Conservation (phyloP, 2,329 filamentous ascomycete genomes). For the Ciborinia camelliae region DNA sequence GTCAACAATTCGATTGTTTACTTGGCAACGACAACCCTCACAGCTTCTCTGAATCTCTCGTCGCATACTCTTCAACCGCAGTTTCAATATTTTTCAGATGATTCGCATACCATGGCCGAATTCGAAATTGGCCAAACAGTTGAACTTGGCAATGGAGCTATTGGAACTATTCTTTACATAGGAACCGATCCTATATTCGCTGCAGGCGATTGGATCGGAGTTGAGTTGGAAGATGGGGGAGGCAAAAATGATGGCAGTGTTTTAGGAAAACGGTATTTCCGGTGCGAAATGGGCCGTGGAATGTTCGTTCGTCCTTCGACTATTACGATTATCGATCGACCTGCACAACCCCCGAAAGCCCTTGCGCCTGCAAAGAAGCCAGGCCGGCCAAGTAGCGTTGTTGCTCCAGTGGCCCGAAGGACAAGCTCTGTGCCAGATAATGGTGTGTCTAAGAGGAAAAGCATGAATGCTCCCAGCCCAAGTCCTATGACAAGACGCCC, state of each 20-base stretch:
- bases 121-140: constrained; percentile 50
- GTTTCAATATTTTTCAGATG: constrained; percentile 21
- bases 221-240: constrained; percentile 76
- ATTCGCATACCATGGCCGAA: constrained; percentile 49
- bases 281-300: constrained; percentile 69
- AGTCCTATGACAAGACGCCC: constrained; percentile 63
- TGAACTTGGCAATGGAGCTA: constrained; percentile 73
- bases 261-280: constrained; percentile 82
- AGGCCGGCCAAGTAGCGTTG: constrained; percentile 46
- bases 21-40: not conserved
- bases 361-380: constrained; percentile 38
- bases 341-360: constrained; percentile 40
- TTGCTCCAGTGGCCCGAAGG: constrained; percentile 38
- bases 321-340: constrained; percentile 56
- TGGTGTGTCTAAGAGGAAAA: constrained; percentile 60
- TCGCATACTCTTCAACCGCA: not conserved
- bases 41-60: no score
- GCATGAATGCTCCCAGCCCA: constrained; percentile 68
- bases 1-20: constrained; percentile 6
- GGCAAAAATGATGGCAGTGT: constrained; percentile 96
- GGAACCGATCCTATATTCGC: constrained; percentile 73
- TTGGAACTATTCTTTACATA: constrained; percentile 74
- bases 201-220: constrained; percentile 79
- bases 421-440: constrained; percentile 50
- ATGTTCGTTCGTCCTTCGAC: constrained; percentile 83